These are phyloP conservation scores for Cerrena zonata DNA, from an alignment of 1,284 basidiomycete genomes.

Conservation along the genomic window DNA sequence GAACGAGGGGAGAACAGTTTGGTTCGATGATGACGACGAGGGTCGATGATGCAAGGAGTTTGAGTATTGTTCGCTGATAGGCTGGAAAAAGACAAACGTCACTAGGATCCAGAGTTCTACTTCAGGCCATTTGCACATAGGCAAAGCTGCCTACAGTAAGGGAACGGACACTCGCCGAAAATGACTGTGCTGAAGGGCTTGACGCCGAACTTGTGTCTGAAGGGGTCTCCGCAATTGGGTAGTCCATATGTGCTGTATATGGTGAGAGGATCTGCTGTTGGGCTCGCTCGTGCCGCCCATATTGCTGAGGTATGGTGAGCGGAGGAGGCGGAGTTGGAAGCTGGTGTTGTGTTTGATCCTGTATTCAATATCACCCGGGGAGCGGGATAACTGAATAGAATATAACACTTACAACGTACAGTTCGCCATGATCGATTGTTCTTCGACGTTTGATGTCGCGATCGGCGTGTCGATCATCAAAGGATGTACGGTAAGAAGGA, in stretches of 20 bases:
- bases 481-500: conserved; percentile 10
- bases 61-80: conserved; percentile 41
- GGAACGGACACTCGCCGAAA: conserved; percentile 71
- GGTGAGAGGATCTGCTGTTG: conserved; percentile 46
- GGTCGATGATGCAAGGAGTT: conserved; percentile 16
- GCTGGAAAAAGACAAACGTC: conserved; percentile 44
- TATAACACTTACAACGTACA: conserved; percentile 46
- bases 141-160: conserved; percentile 26
- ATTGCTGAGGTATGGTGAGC: conserved; percentile 44
- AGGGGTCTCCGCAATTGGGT: conserved; percentile 62
- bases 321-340: conserved; percentile 49
- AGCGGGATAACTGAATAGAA: conserved; percentile 1
- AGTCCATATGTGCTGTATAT: conserved; percentile 45
- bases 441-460: conserved; percentile 58
- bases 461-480: conserved; percentile 37
- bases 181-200: conserved; percentile 64
- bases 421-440: conserved; percentile 44
- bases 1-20: conserved; percentile 20
- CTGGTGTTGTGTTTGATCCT: conserved; percentile 5
- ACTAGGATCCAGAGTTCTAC: conserved; percentile 46
- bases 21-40: conserved; percentile 18
- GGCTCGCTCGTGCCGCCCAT: conserved; percentile 27
- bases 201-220: conserved; percentile 69
- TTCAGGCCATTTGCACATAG: conserved; percentile 22
- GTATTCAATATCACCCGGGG: neutral